Conservation (phyloP, 257 asterid species). For the Coffea eugenioides region DNA sequence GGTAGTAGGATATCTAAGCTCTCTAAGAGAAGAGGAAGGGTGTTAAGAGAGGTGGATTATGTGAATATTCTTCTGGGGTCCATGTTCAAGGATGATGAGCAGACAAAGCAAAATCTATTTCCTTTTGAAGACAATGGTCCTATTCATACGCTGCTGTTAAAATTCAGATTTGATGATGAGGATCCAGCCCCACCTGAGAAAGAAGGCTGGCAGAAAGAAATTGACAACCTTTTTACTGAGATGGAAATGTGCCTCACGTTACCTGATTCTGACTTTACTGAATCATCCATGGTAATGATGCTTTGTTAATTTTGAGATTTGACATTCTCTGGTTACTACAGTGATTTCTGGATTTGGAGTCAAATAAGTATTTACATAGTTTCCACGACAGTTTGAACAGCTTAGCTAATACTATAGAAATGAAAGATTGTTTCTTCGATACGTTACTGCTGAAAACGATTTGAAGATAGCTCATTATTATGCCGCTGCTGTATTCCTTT, state of each 20-base stretch:
- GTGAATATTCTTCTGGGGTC: constrained; percentile 30
- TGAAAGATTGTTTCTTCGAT: background rate
- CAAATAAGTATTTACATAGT: background rate
- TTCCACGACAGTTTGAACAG: too few species aligned
- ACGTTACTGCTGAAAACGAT: background rate
- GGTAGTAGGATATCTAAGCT: constrained; percentile 7
- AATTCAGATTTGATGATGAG: constrained; percentile 55
- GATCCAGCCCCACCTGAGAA: constrained; percentile 34
- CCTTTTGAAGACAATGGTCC: constrained; percentile 18
- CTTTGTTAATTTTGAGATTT: background rate
- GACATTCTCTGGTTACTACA: background rate
- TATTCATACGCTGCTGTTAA: constrained; percentile 34
- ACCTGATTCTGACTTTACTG: constrained; percentile 19
- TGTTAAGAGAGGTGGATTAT: constrained; percentile 15
- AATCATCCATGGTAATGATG: constrained; percentile 22
- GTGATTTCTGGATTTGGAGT: background rate
- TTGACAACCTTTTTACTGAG: constrained; percentile 44
- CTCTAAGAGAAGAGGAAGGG: constrained; percentile 9
- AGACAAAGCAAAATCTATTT: constrained; percentile 8
- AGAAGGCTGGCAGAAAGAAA: constrained; percentile 43
- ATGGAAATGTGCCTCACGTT: constrained; percentile 40
- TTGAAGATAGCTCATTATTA: background rate
- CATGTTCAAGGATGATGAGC: constrained; percentile 27
- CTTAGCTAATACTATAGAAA: background rate
- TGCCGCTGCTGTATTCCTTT: background rate